Conservation (phyloP, 1,284 basidiomycete genomes). For the Fistulinella cinereoalba region DNA sequence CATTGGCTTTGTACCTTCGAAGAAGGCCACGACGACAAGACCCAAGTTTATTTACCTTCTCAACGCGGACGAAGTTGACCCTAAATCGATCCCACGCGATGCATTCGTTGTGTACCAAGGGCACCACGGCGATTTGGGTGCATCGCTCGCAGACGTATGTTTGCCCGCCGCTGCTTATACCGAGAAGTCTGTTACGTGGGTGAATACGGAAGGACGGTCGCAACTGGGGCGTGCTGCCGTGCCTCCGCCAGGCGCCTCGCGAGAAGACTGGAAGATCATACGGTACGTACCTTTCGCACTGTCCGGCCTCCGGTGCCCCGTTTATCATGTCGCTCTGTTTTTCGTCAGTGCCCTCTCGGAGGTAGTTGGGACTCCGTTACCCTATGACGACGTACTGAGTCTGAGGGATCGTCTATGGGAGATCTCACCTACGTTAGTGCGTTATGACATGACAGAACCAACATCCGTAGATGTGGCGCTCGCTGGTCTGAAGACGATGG, state of each 20-base stretch:
- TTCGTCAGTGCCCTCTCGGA: constrained; percentile 82
- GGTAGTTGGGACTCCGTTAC: constrained; percentile 73
- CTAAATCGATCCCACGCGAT: constrained; percentile 86
- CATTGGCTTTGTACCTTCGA: constrained; percentile 86
- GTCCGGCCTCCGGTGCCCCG: background rate
- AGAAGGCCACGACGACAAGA: constrained; percentile 68
- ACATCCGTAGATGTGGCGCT: constrained; percentile 72
- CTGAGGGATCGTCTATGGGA: constrained; percentile 97
- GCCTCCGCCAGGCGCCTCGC: constrained; percentile 88
- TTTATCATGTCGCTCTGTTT: constrained; percentile 1
- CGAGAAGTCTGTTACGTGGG: constrained; percentile 93
- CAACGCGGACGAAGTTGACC: constrained; percentile 93
- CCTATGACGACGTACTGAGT: constrained; percentile 88
- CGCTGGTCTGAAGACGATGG: constrained; percentile 66
- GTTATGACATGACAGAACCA: constrained; percentile 84
- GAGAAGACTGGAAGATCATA: constrained; percentile 99
- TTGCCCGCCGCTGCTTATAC: constrained; percentile 94
- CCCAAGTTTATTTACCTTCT: constrained; percentile 98
- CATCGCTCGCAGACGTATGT: constrained; percentile 95
- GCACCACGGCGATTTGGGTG: constrained; percentile 96
- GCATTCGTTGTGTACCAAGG: constrained; percentile 99
- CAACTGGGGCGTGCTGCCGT: constrained; percentile 94
- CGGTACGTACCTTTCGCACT: constrained; percentile 46
- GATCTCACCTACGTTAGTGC: constrained; percentile 86
- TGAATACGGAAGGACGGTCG: constrained; percentile 95